A percentile compares a stretch with the other conserved stretches of the same genome.
Evolutionary conservation across 1,284 basidiomycete species (phyloP).

Genomic region (Sporisorium reilianum): DNA sequence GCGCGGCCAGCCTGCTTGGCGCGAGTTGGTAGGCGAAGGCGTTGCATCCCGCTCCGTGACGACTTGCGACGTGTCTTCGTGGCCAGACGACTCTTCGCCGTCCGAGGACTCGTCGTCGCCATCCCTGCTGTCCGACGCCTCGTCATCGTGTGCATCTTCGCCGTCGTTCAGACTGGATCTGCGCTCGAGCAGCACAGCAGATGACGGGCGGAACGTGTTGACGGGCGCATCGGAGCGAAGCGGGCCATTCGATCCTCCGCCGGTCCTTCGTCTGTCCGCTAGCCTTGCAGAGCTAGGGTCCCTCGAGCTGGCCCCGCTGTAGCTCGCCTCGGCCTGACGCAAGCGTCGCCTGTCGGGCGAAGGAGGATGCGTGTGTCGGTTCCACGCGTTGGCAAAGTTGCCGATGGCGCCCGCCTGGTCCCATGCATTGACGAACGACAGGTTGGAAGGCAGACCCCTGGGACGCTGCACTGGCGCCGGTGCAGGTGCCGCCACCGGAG

Average conservation of each 20-base stretch:
- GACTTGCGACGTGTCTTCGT: conserved; percentile 17
- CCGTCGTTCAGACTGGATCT: conserved; percentile 21
- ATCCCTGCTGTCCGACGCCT: conserved; percentile 54
- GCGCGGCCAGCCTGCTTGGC: conserved; percentile 17
- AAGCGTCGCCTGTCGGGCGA: conserved; percentile 23
- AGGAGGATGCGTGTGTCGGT: conserved; percentile 15
- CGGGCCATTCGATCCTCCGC: not conserved
- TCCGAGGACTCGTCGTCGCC: conserved; percentile 61
- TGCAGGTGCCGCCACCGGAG: not conserved
- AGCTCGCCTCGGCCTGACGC: not conserved
- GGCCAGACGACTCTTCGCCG: conserved; percentile 35
- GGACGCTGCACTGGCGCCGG: conserved; percentile 14
- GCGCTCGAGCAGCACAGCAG: not conserved
- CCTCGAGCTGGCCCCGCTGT: not conserved
- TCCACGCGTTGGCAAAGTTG: conserved; percentile 37
- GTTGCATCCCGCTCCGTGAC: conserved; percentile 7
- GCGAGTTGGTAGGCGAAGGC: conserved; percentile 22
- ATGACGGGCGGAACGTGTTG: conserved; percentile 3
- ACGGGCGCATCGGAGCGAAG: conserved; percentile 1
- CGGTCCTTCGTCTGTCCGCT: conserved; percentile 1
- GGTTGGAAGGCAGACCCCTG: conserved; percentile 43
- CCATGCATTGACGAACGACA: conserved; percentile 59
- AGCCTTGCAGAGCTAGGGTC: not conserved
- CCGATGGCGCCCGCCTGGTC: conserved; percentile 53
- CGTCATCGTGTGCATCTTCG: conserved; percentile 22